Evolutionary conservation across 2,329 filamentous ascomycete genomes (phyloP).

Genomic region (Calonectria ilicicola): DNA sequence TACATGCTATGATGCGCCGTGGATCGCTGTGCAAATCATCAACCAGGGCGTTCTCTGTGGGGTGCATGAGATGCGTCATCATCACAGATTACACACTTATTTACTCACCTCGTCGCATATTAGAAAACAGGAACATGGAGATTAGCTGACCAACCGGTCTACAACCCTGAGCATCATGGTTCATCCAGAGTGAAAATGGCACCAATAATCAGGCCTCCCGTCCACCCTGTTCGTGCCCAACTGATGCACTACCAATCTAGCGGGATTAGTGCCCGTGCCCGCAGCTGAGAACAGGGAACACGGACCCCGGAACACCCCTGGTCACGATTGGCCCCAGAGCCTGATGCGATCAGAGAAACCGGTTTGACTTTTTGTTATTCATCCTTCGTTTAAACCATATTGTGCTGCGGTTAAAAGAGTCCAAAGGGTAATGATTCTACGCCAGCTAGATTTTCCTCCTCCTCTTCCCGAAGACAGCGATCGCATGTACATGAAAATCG

Average conservation of each 20-base stretch:
- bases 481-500: slow-evolving; percentile 41
- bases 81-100: no score
- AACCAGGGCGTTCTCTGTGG: neutral
- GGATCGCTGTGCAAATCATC: neutral
- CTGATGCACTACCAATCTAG: neutral
- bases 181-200: neutral
- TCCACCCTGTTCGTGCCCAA: neutral
- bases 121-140: neutral
- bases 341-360: neutral
- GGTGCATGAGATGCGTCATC: neutral
- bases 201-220: neutral
- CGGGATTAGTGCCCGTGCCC: neutral
- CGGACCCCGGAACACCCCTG: neutral
- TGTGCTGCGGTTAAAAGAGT: neutral
- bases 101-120: neutral
- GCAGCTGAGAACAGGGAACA: neutral
- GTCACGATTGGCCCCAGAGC: neutral
- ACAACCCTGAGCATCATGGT: neutral
- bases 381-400: neutral
- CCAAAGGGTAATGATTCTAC: slow-evolving; percentile 39
- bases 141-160: neutral
- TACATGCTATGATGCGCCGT: neutral
- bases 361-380: neutral
- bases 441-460: slow-evolving; percentile 31
- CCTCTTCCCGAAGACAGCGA: slow-evolving; percentile 40